Evolutionary conservation across 2,329 filamentous ascomycete species (phyloP), one percentile per base, ranked within the genome.

Genomic region (Hymenoscyphus infarciens): DNA sequence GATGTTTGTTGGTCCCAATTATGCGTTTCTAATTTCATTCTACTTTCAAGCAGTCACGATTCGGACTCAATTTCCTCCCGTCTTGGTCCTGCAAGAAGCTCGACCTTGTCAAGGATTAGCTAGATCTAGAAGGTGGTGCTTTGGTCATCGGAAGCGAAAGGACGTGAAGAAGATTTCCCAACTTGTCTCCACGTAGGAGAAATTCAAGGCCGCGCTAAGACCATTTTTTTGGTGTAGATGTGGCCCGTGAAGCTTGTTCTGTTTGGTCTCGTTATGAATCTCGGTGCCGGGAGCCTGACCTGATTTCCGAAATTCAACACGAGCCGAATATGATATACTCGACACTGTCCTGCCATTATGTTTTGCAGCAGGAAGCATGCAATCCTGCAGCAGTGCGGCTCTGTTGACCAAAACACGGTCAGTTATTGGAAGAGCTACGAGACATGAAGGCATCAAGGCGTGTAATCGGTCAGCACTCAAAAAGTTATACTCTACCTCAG

Each of bases 331-430:
- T 25, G 19, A 49, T 49, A 22, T 49, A 49, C 10, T 22, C 29
- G 29, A 31, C 7, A 6, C 29, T 31, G 29, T 5, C 42, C 19
- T 49, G n/a, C 42, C 42, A 49, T 22, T 22, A 29, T 35, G 33
- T 27, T 56, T 56, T 25, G 27, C 53, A 55, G 33, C 55, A 31
- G 29, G 31, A 22, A 55, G 53, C 19, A 19, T 19, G 25, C 31
- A n/a, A 59, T 45, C 39, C 42, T 25, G 57, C 57, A 59, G 39
- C 25, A 10, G 31, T 52, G 57, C 57, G 57, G 57, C 57, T 59
- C 57, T 59, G 57, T 52, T 56, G 29, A 56, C 29, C 33, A 35
- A 33, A 16, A 29, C 25, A 19, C 15, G 39, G 57, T 49, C 6
- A 29, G 19, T 52, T 31, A 59, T 52, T 59, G 57, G 57, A 49